phyloP scores from a whole-genome alignment of 495 filamentous ascomycete genomes.

The Tuber brumale region DNA sequence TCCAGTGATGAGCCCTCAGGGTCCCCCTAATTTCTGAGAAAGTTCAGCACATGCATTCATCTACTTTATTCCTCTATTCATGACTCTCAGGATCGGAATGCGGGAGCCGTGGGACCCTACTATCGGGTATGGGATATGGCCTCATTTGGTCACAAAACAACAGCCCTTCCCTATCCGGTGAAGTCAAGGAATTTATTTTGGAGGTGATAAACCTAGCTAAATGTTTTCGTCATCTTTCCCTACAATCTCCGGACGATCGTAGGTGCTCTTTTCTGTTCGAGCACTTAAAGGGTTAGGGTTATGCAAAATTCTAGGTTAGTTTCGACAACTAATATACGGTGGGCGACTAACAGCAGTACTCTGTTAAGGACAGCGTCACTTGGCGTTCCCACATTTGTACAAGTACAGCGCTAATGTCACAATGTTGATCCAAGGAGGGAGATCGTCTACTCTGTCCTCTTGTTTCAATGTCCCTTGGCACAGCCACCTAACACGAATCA shows the following conservation, averaged over 20 bases:
- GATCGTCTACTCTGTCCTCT: background rate
- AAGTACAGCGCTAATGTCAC: background rate
- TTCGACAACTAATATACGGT: background rate
- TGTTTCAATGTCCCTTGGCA: background rate
- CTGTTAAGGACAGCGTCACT: background rate
- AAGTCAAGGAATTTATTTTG: background rate
- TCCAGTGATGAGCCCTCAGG: background rate
- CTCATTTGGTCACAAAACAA: background rate
- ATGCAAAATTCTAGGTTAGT: background rate
- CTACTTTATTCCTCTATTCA: background rate
- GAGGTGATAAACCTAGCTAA: background rate
- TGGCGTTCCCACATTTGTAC: background rate
- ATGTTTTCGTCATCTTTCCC: background rate
- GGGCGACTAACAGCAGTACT: background rate
- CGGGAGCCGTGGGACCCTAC: background rate
- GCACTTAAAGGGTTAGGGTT: background rate
- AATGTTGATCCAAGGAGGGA: background rate
- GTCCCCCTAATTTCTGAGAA: background rate
- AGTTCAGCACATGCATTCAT: background rate
- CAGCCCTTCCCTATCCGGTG: background rate
- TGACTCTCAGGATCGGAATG: background rate
- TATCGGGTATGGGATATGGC: background rate
- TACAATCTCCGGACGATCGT: background rate
- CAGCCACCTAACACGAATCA: background rate
- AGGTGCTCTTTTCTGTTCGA: background rate